Conservation (phyloP, 495 filamentous ascomycete species). For the Coniosporium apollinis region DNA sequence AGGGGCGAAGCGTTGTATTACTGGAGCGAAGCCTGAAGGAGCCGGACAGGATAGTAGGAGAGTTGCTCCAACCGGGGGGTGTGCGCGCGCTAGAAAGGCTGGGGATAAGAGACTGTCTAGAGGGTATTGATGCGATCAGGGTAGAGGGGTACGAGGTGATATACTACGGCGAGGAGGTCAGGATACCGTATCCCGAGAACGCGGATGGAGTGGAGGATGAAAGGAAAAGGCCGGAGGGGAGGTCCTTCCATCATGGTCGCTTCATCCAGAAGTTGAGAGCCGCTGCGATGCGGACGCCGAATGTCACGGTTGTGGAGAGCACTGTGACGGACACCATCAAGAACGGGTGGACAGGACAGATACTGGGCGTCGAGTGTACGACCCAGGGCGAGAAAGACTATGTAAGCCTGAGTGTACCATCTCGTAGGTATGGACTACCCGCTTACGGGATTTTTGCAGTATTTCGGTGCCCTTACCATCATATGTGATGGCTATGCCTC, state of each 20-base stretch:
- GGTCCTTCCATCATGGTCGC: slow-evolving; percentile 29
- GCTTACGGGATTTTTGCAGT: slow-evolving; percentile 34
- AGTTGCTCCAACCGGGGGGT: slow-evolving; percentile 86
- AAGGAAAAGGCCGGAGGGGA: slow-evolving; percentile 22
- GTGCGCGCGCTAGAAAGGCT: slow-evolving; percentile 64
- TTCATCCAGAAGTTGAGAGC: slow-evolving; percentile 25
- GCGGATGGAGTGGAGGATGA: slow-evolving; percentile 6
- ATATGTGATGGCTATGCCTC: slow-evolving; percentile 87
- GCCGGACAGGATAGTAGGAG: slow-evolving; percentile 91
- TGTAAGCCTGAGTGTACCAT: slow-evolving; percentile 14
- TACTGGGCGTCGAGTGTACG: slow-evolving; percentile 58
- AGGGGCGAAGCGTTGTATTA: slow-evolving; percentile 81
- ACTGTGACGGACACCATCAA: slow-evolving; percentile 30
- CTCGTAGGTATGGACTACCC: too few relatives aligned
- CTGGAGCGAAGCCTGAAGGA: slow-evolving; percentile 81
- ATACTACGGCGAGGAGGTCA: slow-evolving; percentile 63
- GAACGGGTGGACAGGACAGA: slow-evolving; percentile 23
- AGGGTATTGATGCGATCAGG: slow-evolving; percentile 71
- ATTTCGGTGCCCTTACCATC: slow-evolving; percentile 75
- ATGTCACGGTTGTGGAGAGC: slow-evolving; percentile 33
- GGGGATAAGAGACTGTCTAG: slow-evolving; percentile 66
- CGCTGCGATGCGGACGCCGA: slow-evolving; percentile 20
- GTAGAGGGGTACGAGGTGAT: slow-evolving; percentile 77
- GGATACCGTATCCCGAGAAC: slow-evolving; percentile 48
- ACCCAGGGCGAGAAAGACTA: slow-evolving; percentile 44